These are phyloP conservation scores for Tetrapyrgos nigripes DNA, from an alignment of 1,284 basidiomycete species.

Conservation along the genomic window DNA sequence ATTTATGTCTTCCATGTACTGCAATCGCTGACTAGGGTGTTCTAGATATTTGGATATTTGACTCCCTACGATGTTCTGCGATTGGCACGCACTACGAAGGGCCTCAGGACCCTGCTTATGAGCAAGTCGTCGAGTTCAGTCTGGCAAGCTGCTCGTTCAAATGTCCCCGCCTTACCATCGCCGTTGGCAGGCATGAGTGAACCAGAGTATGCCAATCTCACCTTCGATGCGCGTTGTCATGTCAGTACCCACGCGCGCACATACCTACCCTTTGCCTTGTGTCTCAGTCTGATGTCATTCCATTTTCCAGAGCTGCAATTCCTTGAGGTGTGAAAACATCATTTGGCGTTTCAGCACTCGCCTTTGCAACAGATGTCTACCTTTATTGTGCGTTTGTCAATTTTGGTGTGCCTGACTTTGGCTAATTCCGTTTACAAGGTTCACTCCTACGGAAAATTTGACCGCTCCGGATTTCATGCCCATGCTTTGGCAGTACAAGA, in stretches of 20 bases:
- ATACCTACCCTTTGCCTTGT: not conserved
- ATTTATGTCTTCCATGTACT: not conserved
- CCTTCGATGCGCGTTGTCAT: conserved; percentile 13
- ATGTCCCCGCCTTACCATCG: conserved; percentile 13
- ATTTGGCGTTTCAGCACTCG: conserved; percentile 11
- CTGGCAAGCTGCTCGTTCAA: conserved; percentile 26
- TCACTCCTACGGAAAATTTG: not conserved
- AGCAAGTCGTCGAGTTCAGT: conserved; percentile 5
- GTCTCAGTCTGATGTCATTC: not conserved
- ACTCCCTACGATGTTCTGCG: not conserved
- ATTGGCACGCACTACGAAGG: conserved; percentile 1
- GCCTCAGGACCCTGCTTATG: conserved; percentile 1
- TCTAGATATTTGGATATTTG: conserved; percentile 1
- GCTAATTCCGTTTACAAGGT: not conserved
- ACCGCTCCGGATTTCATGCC: not conserved
- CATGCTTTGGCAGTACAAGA: not conserved
- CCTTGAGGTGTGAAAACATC: conserved; percentile 9
- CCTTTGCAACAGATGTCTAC: conserved; percentile 12
- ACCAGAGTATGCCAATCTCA: conserved; percentile 12
- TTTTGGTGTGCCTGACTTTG: not conserved
- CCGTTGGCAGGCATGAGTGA: conserved; percentile 10
- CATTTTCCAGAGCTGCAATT: conserved; percentile 5
- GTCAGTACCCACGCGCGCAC: not conserved
- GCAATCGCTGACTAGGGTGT: not conserved
- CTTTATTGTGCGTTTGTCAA: not conserved